These are phyloP conservation scores for Cladorrhinum sp. DNA, from an alignment of 2,329 filamentous ascomycete genomes.

Conservation along the genomic window DNA sequence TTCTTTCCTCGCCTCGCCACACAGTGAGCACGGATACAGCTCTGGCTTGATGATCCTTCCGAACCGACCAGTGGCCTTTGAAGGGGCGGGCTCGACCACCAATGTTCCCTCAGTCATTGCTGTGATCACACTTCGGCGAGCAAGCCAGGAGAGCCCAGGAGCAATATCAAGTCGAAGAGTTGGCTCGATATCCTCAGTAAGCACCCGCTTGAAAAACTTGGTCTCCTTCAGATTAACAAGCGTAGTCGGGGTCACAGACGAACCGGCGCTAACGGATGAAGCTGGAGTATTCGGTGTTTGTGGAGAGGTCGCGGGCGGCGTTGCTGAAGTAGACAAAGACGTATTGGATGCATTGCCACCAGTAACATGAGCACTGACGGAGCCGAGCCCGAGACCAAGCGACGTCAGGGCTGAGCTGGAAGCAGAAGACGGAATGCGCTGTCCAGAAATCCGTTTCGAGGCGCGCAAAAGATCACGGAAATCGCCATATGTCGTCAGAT, in stretches of 20 bases:
- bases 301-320: constrained; percentile 50
- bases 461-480: constrained; percentile 74
- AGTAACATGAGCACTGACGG: constrained; percentile 25
- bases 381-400: constrained; percentile 37
- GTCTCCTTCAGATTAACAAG: constrained; percentile 76
- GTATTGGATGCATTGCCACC: constrained; percentile 58
- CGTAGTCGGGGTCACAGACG: constrained; percentile 36
- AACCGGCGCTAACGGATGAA: constrained; percentile 47
- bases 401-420: constrained; percentile 38
- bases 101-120: constrained; percentile 82
- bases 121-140: constrained; percentile 76
- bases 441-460: constrained; percentile 54
- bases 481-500: constrained; percentile 78
- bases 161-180: constrained; percentile 86
- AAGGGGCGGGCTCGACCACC: constrained; percentile 82
- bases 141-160: constrained; percentile 90
- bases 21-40: constrained; percentile 74
- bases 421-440: constrained; percentile 67
- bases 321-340: constrained; percentile 51
- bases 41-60: constrained; percentile 49
- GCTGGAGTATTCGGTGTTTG: constrained; percentile 58
- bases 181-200: constrained; percentile 91
- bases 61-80: constrained; percentile 45
- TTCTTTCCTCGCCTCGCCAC: constrained; percentile 76
- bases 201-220: constrained; percentile 86